These are phyloP conservation scores for Russula abietina DNA, from an alignment of 768 basidiomycete genomes.

Conservation along the genomic window DNA sequence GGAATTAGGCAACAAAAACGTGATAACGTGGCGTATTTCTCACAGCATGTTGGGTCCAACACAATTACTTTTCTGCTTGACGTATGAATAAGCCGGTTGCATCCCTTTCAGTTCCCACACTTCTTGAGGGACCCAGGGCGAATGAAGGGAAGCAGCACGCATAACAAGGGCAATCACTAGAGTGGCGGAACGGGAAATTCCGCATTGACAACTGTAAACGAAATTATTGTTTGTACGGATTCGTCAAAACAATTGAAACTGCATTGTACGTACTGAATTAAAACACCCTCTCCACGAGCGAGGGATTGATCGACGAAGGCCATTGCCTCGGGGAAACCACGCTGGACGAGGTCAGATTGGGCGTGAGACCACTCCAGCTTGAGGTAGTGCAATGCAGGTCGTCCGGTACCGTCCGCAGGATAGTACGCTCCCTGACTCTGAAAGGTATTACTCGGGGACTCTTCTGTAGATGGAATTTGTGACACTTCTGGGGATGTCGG, in stretches of 20 bases:
- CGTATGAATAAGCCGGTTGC: slow-evolving; percentile 86
- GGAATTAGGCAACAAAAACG: slow-evolving; percentile 12
- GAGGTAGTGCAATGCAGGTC: slow-evolving; percentile 80
- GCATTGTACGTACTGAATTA: slow-evolving; percentile 66
- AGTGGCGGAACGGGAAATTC: slow-evolving; percentile 87
- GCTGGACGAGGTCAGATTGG: slow-evolving; percentile 77
- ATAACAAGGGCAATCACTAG: slow-evolving; percentile 88
- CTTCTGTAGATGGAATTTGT: slow-evolving; percentile 46
- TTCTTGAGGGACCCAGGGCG: slow-evolving; percentile 61
- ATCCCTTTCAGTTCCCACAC: slow-evolving; percentile 78
- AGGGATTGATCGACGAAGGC: slow-evolving; percentile 73
- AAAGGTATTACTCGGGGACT: slow-evolving; percentile 54
- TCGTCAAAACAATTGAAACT: neutral
- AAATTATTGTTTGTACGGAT: neutral
- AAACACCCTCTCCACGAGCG: slow-evolving; percentile 68
- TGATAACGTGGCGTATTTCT: slow-evolving; percentile 37
- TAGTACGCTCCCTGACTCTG: slow-evolving; percentile 50
- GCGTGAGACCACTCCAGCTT: slow-evolving; percentile 92
- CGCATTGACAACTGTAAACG: slow-evolving; percentile 75
- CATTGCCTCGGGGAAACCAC: slow-evolving; percentile 78
- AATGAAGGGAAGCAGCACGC: slow-evolving; percentile 75
- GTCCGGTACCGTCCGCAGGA: slow-evolving; percentile 62
- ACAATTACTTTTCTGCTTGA: slow-evolving; percentile 83
- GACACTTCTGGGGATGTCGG: slow-evolving; percentile 39
- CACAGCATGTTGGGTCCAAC: slow-evolving; percentile 94